Percentiles rank a stretch among this genome's conserved stretches.
Evolutionary conservation across 2,329 filamentous ascomycete genomes (phyloP).

Genomic region (Leptographium radiaticola): DNA sequence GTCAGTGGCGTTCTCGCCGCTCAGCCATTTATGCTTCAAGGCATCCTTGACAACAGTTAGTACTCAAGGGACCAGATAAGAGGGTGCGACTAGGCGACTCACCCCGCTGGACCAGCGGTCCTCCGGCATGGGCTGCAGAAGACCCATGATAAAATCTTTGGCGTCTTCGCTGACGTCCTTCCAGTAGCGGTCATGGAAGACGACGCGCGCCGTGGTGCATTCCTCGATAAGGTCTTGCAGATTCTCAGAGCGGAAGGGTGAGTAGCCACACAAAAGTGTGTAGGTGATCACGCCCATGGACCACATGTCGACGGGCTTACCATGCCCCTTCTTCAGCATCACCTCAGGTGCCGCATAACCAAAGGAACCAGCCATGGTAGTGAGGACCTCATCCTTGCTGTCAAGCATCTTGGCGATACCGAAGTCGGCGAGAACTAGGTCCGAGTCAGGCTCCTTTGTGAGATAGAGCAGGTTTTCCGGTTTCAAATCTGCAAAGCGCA

Average conservation of each 20-base stretch:
- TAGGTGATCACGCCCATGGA: constrained; percentile 98
- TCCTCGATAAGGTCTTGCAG: constrained; percentile 88
- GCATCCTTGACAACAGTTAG: constrained; percentile 42
- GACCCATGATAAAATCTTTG: constrained; percentile 78
- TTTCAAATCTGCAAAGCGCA: constrained; percentile 61
- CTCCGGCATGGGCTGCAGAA: constrained; percentile 68
- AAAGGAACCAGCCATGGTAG: constrained; percentile 97
- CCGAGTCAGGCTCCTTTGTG: constrained; percentile 61
- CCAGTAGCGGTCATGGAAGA: constrained; percentile 98
- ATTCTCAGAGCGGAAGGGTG: constrained; percentile 92
- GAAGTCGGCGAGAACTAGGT: constrained; percentile 90
- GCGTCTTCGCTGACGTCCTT: constrained; percentile 91
- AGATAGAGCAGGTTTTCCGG: constrained; percentile 95
- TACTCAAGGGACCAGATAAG: background rate
- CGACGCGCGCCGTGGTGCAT: constrained; percentile 68
- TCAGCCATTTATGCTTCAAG: constrained; percentile 76
- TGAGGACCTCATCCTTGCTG: constrained; percentile 78
- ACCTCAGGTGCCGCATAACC: constrained; percentile 96
- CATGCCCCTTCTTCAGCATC: constrained; percentile 94
- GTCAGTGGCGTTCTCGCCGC: constrained; percentile 79
- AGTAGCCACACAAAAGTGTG: constrained; percentile 94
- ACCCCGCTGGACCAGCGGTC: constrained; percentile 68
- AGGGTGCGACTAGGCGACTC: constrained; percentile 17
- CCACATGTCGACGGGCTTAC: constrained; percentile 99
- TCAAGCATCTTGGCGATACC: constrained; percentile 98